These are phyloP conservation scores for Mucor irregularis DNA, from an alignment of 371 early-diverging fungal species.

Conservation along the genomic window DNA sequence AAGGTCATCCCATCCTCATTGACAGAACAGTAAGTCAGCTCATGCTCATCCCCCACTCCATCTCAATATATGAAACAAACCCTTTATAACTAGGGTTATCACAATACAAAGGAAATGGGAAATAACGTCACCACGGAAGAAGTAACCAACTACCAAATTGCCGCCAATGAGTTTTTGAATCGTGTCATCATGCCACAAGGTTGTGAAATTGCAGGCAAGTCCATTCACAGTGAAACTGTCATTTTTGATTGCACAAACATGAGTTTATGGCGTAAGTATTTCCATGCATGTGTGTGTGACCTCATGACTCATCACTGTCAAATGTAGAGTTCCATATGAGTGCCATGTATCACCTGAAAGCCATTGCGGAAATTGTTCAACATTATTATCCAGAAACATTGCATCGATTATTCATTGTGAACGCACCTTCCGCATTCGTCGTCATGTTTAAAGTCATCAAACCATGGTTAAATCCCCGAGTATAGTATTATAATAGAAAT, in stretches of 20 bases:
- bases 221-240: constrained; percentile 74
- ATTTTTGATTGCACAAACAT: constrained; percentile 81
- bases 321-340: constrained; percentile 66
- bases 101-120: constrained; percentile 71
- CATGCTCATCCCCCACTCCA: neutral
- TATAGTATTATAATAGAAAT: too few relatives aligned
- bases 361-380: constrained; percentile 72
- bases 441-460: constrained; percentile 75
- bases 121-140: constrained; percentile 58
- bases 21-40: constrained; percentile 78
- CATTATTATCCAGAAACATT: constrained; percentile 83
- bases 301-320: constrained; percentile 2
- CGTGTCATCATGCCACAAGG: constrained; percentile 72
- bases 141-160: constrained; percentile 67
- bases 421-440: constrained; percentile 77
- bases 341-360: constrained; percentile 69
- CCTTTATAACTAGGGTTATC: constrained; percentile 51
- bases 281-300: neutral
- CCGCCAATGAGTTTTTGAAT: constrained; percentile 73
- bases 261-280: constrained; percentile 61
- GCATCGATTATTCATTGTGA: constrained; percentile 74
- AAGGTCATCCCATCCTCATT: constrained; percentile 76
- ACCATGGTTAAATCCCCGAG: constrained; percentile 75
- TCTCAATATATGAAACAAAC: neutral
- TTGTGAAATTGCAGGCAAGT: constrained; percentile 58